Evolutionary conservation across 345 rosid genomes (phyloP), one percentile per base, ranked within the genome.

Genomic region (Litchi chinensis): DNA sequence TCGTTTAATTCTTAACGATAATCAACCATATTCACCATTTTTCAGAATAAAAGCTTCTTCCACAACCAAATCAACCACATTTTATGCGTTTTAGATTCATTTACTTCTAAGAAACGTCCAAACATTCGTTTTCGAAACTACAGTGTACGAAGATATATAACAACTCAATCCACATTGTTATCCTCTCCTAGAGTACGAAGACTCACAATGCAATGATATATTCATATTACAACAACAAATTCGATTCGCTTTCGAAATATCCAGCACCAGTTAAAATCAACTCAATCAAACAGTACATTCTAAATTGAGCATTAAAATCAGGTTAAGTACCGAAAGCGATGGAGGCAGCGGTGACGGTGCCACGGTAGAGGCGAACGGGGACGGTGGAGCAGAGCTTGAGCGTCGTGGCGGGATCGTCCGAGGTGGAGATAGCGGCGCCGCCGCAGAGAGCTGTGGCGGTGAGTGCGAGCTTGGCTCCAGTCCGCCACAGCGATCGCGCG

Each of bases 331-430:
- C 98, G 71, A 93, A 93, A 75, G 92, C 93, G 21, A 97, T 89
- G 79, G 98, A 91, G 75, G 95, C 91, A 16, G 96, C 98, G 24
- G 98, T 93, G 9, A 85, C 77, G 75, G 98, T 59, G 85, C 87
- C 86, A 46, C 95, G 97, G 82, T 43, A 74, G 68, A 93, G 93
- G 68, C 98, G 97, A 60, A 82, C 76, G 41, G 98, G 98, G 32
- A 94, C 87, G 71, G 87, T 75, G 77, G 98, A 91, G 92, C 93
- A 93, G 73, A 94, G 90, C 90, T 96, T 92, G 79, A 89, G 78
- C 44, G 93, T 74, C 8, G 79, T 81, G 1, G 93, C 87, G 2
- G 98, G 98, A 52, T 97, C 92, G 7, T 92, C 97, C 59, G 98
- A 89, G 43, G 90, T 82, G 65, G 95, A 89, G 19, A 91, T 71